Conservation (phyloP, 2,329 filamentous ascomycete species). For the Elsinoe australis region DNA sequence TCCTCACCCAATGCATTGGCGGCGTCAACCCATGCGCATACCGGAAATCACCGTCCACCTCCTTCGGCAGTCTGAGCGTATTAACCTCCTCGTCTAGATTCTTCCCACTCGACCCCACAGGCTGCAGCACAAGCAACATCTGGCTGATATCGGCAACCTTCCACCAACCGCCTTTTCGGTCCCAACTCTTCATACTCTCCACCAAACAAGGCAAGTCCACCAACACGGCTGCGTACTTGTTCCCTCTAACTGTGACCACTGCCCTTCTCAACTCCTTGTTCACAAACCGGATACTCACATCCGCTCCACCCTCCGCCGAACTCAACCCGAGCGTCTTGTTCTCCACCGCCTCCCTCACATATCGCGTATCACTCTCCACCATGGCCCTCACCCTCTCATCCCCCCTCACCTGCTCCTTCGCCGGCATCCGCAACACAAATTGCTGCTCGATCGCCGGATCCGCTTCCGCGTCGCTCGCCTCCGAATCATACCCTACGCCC, state of each 20-base stretch:
- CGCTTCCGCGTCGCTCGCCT: conserved; percentile 79
- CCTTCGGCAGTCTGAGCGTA: conserved; percentile 55
- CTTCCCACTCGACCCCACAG: conserved; percentile 37
- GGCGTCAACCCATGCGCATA: conserved; percentile 84
- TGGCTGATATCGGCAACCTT: conserved; percentile 84
- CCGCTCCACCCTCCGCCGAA: conserved; percentile 58
- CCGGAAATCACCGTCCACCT: conserved; percentile 61
- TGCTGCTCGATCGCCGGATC: conserved; percentile 88
- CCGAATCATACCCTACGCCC: conserved; percentile 92
- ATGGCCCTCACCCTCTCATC: conserved; percentile 5
- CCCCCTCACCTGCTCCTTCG: conserved; percentile 48
- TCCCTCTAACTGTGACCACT: conserved; percentile 60
- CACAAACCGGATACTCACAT: conserved; percentile 74
- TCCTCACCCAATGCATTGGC: conserved; percentile 77
- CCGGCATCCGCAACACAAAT: conserved; percentile 80
- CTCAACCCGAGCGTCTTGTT: conserved; percentile 68
- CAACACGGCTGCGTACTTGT: conserved; percentile 67
- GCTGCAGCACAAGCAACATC: conserved; percentile 73
- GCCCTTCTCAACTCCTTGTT: conserved; percentile 65
- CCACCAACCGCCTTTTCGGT: conserved; percentile 71
- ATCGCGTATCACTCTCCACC: conserved; percentile 60
- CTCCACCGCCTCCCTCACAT: conserved; percentile 65
- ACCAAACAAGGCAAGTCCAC: conserved; percentile 81
- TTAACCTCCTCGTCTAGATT: conserved; percentile 44
- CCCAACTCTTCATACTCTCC: conserved; percentile 90